Evolutionary conservation across 1,284 basidiomycete species (phyloP).

Genomic region (Sphaerobolus stellatus): DNA sequence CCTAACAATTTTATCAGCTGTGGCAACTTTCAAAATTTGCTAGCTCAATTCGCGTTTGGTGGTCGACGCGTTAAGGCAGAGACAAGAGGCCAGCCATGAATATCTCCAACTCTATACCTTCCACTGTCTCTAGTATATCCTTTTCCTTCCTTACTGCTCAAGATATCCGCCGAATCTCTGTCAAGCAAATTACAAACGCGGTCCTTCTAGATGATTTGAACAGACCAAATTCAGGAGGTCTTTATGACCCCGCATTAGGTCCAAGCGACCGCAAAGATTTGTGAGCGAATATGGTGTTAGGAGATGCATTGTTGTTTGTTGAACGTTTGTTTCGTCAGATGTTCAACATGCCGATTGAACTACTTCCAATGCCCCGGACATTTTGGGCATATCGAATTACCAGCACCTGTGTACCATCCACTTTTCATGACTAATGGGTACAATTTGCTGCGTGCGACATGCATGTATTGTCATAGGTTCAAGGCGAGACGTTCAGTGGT

Average conservation of each 20-base stretch:
- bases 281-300: constrained; percentile 59
- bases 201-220: constrained; percentile 93
- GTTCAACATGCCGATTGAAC: constrained; percentile 88
- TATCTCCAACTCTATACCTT: constrained; percentile 85
- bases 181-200: constrained; percentile 95
- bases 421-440: constrained; percentile 95
- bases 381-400: constrained; percentile 98
- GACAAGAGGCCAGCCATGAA: constrained; percentile 90
- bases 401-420: constrained; percentile 94
- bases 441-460: constrained; percentile 86
- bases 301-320: constrained; percentile 6
- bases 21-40: no score
- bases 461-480: constrained; percentile 95
- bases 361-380: constrained; percentile 97
- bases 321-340: constrained; percentile 51
- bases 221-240: constrained; percentile 86
- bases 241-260: constrained; percentile 95
- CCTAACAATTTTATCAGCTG: no score
- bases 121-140: constrained; percentile 82
- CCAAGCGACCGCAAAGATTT: constrained; percentile 86
- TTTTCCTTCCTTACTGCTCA: constrained; percentile 94
- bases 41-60: no score
- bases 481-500: constrained; percentile 80
- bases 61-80: no score
- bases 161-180: constrained; percentile 91